phyloP scores from a whole-genome alignment of 257 asterid genomes.

The Primulina tabacum region DNA sequence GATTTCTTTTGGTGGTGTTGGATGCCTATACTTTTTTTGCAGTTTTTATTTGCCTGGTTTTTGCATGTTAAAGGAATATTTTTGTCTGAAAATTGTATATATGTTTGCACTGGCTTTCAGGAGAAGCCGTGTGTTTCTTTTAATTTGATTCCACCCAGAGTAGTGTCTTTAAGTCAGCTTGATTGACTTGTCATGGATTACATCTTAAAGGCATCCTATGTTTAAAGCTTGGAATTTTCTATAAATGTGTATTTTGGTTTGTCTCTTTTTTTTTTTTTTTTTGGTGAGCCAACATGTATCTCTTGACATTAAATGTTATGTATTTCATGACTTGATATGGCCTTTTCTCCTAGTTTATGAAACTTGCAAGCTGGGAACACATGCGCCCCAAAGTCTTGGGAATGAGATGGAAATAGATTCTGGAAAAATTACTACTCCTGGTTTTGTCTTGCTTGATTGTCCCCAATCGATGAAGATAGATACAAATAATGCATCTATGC shows the following conservation, averaged over 20 bases:
- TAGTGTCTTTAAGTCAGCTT: slow-evolving; percentile 5
- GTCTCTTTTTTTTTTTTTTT: not conserved
- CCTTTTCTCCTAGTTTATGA: slow-evolving; percentile 63
- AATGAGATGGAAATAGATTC: slow-evolving; percentile 89
- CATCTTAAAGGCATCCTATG: not conserved
- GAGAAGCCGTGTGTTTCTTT: slow-evolving; percentile 3
- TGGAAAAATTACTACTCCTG: slow-evolving; percentile 70
- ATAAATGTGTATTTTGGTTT: not conserved
- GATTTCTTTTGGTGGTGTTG: not conserved
- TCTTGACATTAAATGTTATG: slow-evolving; percentile 1
- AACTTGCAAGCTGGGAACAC: slow-evolving; percentile 93
- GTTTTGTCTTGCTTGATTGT: slow-evolving; percentile 89
- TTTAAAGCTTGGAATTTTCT: slow-evolving; percentile 11
- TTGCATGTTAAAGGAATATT: not conserved
- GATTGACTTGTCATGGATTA: slow-evolving; percentile 9
- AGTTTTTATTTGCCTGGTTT: slow-evolving; percentile 15
- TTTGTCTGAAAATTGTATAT: not conserved
- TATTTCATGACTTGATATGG: slow-evolving; percentile 7
- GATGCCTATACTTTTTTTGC: not conserved
- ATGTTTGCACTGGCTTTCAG: not conserved
- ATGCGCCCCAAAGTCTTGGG: slow-evolving; percentile 78
- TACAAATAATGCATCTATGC: slow-evolving; percentile 81
- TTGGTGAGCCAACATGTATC: not conserved
- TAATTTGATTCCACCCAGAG: slow-evolving; percentile 6
- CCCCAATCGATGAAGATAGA: slow-evolving; percentile 99